Conservation (phyloP, 768 basidiomycete genomes). For the Amanita exitialis region DNA sequence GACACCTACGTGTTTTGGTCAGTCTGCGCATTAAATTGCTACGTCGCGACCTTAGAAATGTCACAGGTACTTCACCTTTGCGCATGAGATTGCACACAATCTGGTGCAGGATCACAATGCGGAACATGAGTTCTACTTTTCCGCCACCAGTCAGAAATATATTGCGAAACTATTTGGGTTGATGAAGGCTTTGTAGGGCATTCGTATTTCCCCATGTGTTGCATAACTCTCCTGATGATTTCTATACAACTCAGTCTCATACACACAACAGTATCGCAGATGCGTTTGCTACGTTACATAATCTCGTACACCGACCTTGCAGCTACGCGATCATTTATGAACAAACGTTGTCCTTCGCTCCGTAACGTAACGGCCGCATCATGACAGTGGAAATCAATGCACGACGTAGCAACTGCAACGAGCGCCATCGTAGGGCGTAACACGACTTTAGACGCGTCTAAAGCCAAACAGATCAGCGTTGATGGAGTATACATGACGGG, state of each 20-base stretch:
- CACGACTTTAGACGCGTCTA: not conserved
- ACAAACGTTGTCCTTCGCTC: no score
- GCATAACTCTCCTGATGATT: no score
- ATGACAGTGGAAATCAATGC: not conserved
- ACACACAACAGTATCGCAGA: no score
- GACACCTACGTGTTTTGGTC: constrained; percentile 80
- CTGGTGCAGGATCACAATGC: constrained; percentile 80
- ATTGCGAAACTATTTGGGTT: constrained; percentile 30
- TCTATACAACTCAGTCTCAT: no score
- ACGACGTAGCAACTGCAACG: not conserved
- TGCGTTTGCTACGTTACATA: not conserved
- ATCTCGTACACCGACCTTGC: not conserved
- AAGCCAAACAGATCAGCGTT: no score
- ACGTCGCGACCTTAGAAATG: not conserved
- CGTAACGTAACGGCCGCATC: not conserved
- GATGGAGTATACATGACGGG: no score
- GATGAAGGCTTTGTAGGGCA: constrained; percentile 10
- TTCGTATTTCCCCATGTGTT: no score
- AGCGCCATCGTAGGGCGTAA: not conserved
- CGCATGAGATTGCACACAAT: constrained; percentile 93
- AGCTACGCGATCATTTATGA: no score
- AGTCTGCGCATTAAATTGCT: constrained; percentile 10
- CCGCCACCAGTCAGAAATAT: constrained; percentile 73
- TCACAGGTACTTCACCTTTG: constrained; percentile 78
- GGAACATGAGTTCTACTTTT: constrained; percentile 92